Evolutionary conservation across 352 stramenopile genomes (phyloP).

Genomic region (Pythium grandisporangium): DNA sequence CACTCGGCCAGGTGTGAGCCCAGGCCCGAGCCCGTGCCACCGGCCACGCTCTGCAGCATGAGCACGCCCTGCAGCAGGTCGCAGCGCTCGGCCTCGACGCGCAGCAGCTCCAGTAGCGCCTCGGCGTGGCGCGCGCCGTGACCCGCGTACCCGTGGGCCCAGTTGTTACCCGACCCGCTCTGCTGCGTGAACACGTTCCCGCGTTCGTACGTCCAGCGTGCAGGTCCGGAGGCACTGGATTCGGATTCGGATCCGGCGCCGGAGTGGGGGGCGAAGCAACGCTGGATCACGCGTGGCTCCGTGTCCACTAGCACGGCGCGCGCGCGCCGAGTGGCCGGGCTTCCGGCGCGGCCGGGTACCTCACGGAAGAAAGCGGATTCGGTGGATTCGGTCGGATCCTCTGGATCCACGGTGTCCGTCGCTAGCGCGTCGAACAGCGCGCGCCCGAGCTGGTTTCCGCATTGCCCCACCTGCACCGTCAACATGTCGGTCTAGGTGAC

Average conservation of each 20-base stretch:
- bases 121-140: constrained; percentile 32
- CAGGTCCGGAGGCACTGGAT: no score
- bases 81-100: constrained; percentile 59
- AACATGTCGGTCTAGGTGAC: no score
- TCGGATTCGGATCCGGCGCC: no score
- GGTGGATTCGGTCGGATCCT: not conserved
- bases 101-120: constrained; percentile 41
- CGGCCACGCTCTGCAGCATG: constrained; percentile 78
- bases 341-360: not conserved
- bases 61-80: constrained; percentile 64
- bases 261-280: constrained; percentile 18
- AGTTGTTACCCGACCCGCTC: constrained; percentile 76
- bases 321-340: constrained; percentile 9
- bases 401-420: constrained; percentile 11
- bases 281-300: constrained; percentile 71
- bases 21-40: constrained; percentile 82
- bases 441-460: constrained; percentile 62
- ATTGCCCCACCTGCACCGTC: constrained; percentile 68
- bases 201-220: constrained; percentile 44
- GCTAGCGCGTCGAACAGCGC: constrained; percentile 57
- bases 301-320: constrained; percentile 76
- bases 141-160: constrained; percentile 50
- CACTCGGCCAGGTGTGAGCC: constrained; percentile 74
- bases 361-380: constrained; percentile 25
- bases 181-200: constrained; percentile 43